Percentiles rank a stretch among this genome's conserved stretches.
phyloP scores from a whole-genome alignment of 441 rosid genomes.

The Arabidopsis lyrata region DNA sequence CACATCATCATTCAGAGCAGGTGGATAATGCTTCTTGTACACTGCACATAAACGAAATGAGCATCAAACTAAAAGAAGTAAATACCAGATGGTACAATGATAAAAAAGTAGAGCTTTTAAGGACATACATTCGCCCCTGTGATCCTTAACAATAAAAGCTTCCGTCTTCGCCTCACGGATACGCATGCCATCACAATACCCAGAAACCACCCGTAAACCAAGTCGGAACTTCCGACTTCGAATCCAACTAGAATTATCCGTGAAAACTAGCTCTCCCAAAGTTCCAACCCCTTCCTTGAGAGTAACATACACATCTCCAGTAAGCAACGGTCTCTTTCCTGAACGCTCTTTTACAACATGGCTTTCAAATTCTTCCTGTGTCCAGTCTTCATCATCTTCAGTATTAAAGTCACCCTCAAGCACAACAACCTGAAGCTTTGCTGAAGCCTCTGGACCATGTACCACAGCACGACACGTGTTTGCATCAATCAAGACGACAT shows the following conservation, averaged over 20 bases:
- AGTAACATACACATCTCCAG: conserved; percentile 84
- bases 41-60: conserved; percentile 54
- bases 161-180: conserved; percentile 98
- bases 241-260: conserved; percentile 99
- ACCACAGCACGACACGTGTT: conserved; percentile 75
- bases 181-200: conserved; percentile 77
- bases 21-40: conserved; percentile 99
- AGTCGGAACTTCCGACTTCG: conserved; percentile 97
- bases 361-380: conserved; percentile 90
- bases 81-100: conserved; percentile 17
- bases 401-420: conserved; percentile 96
- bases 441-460: conserved; percentile 81
- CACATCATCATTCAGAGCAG: conserved; percentile 85
- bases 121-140: conserved; percentile 90
- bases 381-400: conserved; percentile 96
- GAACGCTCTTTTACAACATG: conserved; percentile 97
- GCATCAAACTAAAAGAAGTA: conserved; percentile 16
- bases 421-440: conserved; percentile 83
- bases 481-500: conserved; percentile 75
- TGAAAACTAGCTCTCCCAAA: conserved; percentile 86
- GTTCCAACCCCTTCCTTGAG: conserved; percentile 99
- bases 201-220: conserved; percentile 81
- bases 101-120: background rate
- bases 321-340: conserved; percentile 93
- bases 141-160: conserved; percentile 97